phyloP scores from a whole-genome alignment of 495 filamentous ascomycete species.

The Talaromyces wortmannii region DNA sequence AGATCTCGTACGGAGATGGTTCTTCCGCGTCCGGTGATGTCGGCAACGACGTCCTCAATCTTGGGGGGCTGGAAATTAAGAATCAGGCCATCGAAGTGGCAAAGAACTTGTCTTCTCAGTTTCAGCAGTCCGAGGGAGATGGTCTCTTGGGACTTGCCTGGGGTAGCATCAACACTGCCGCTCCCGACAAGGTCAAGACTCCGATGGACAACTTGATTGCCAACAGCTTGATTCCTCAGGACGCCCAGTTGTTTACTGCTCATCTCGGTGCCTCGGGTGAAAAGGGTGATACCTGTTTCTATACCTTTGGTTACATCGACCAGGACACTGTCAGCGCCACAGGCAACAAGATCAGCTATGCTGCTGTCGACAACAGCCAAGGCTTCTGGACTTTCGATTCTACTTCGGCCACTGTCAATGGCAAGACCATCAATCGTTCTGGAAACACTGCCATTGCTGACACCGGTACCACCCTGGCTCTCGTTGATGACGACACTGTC shows the following conservation, averaged over 20 bases:
- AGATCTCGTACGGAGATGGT: conserved; percentile 68
- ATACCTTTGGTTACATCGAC: conserved; percentile 76
- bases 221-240: conserved; percentile 56
- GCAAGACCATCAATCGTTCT: conserved; percentile 45
- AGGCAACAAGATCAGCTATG: conserved; percentile 53
- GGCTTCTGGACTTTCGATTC: conserved; percentile 72
- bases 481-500: conserved; percentile 60
- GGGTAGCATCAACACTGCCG: conserved; percentile 63
- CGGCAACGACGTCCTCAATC: conserved; percentile 58
- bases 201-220: conserved; percentile 72
- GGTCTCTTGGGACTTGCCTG: conserved; percentile 71
- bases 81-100: conserved; percentile 67
- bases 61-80: conserved; percentile 65
- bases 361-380: conserved; percentile 57
- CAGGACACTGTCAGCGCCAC: conserved; percentile 50
- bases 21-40: conserved; percentile 65
- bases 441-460: conserved; percentile 75
- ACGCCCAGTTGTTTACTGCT: conserved; percentile 63
- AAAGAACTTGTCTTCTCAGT: conserved; percentile 53
- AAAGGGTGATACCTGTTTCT: conserved; percentile 58
- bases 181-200: conserved; percentile 54
- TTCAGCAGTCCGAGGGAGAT: conserved; percentile 54
- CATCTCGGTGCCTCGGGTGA: conserved; percentile 56
- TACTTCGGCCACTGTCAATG: conserved; percentile 52
- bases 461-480: conserved; percentile 68